phyloP scores from a whole-genome alignment of 2,329 filamentous ascomycete species.

The Botrytis aclada region DNA sequence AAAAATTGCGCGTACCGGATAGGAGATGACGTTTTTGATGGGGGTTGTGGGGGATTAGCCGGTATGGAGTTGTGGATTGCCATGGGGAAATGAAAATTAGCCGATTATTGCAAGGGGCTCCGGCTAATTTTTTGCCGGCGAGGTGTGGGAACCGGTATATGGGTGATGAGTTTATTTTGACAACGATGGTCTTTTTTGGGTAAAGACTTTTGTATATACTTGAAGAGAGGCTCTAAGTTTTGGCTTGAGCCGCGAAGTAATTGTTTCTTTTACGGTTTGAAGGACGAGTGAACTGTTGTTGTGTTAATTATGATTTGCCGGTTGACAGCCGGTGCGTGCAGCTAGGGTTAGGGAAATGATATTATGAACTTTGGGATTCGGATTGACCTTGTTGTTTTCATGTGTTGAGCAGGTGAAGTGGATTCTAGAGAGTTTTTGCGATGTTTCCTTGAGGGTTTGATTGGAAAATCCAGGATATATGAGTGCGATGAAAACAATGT shows the following conservation, averaged over 20 bases:
- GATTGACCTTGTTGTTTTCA: neutral
- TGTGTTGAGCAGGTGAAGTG: neutral
- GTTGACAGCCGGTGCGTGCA: neutral
- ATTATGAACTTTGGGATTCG: neutral
- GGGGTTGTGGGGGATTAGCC: slow-evolving; percentile 5
- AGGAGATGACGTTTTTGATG: neutral
- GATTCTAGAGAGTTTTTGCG: neutral
- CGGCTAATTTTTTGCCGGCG: slow-evolving; percentile 1
- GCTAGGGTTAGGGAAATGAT: neutral
- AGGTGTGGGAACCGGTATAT: neutral
- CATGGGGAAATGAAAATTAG: slow-evolving; percentile 1
- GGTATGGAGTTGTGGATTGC: neutral
- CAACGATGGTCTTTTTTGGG: neutral
- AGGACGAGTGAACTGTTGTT: neutral
- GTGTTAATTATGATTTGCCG: neutral
- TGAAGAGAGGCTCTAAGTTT: neutral
- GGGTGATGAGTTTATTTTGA: neutral
- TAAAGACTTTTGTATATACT: neutral
- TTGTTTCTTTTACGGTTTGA: neutral
- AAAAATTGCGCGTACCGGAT: neutral
- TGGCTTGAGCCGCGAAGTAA: neutral
- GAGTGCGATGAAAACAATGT: neutral
- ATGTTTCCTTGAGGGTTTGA: neutral
- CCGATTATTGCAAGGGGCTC: neutral
- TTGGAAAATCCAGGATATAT: neutral